A percentile compares a stretch with the other conserved stretches of the same genome.
Conservation (phyloP, 768 basidiomycete species). For the Lactarius deliciosus region DNA sequence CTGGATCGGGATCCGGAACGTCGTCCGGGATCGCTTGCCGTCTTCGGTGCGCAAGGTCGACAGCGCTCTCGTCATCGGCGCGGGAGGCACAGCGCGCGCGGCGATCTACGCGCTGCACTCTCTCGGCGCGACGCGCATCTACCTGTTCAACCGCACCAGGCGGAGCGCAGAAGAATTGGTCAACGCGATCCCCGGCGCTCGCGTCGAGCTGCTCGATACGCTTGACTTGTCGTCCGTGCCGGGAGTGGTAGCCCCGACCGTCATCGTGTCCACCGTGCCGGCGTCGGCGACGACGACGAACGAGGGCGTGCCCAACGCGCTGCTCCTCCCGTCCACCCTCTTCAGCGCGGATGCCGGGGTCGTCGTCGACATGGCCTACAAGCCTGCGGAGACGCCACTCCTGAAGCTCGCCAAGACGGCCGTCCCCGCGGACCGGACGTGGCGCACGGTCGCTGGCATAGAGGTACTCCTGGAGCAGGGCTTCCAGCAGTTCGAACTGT, state of each 20-base stretch:
- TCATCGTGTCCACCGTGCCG: constrained; percentile 90
- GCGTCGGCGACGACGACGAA: constrained; percentile 55
- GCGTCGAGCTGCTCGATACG: constrained; percentile 57
- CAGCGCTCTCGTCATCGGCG: constrained; percentile 84
- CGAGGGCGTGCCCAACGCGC: constrained; percentile 33
- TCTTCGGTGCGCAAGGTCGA: constrained; percentile 39
- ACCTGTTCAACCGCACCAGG: constrained; percentile 84
- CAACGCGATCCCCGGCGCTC: constrained; percentile 61
- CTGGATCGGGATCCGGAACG: constrained; percentile 82
- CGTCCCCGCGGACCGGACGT: constrained; percentile 41
- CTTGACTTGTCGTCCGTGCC: constrained; percentile 54
- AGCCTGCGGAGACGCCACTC: constrained; percentile 82
- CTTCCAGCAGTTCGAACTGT: constrained; percentile 77
- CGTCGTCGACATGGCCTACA: constrained; percentile 94
- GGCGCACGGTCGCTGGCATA: constrained; percentile 75
- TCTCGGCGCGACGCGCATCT: constrained; percentile 68
- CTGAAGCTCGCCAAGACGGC: constrained; percentile 59
- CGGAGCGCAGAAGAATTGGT: constrained; percentile 71
- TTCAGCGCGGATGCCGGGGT: constrained; percentile 64
- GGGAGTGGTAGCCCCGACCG: constrained; percentile 48
- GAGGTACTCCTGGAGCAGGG: constrained; percentile 90
- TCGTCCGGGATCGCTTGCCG: constrained; percentile 47
- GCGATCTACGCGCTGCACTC: constrained; percentile 86
- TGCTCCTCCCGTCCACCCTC: constrained; percentile 56
- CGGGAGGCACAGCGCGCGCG: constrained; percentile 92